A percentile compares a stretch with the other conserved stretches of the same genome.
Evolutionary conservation across 768 basidiomycete species (phyloP).

Genomic region (Agaricus blazei): DNA sequence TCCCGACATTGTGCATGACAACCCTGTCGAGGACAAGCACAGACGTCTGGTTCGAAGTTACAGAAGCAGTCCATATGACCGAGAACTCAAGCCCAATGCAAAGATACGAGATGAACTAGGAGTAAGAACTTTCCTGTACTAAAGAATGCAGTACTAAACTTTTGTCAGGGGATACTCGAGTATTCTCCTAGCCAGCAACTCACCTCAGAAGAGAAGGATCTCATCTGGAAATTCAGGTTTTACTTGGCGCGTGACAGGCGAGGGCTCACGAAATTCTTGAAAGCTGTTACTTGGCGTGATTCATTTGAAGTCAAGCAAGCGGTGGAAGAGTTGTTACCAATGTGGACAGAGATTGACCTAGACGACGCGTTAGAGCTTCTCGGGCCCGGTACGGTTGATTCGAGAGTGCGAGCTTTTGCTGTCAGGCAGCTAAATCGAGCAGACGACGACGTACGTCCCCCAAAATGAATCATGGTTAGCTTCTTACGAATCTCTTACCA

Average conservation of each 20-base stretch:
- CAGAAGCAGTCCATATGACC: constrained; percentile 88
- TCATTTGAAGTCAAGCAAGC: constrained; percentile 96
- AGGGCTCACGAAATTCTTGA: constrained; percentile 95
- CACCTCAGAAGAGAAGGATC: constrained; percentile 89
- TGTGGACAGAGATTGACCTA: constrained; percentile 96
- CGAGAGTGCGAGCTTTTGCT: constrained; percentile 89
- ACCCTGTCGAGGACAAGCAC: constrained; percentile 97
- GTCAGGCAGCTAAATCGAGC: constrained; percentile 87
- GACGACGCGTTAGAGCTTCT: constrained; percentile 95
- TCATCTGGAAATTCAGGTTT: constrained; percentile 99
- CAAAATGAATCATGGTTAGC: background rate
- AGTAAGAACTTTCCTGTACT: constrained; percentile 36
- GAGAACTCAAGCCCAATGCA: constrained; percentile 95
- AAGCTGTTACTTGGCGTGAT: constrained; percentile 97
- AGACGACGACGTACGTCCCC: constrained; percentile 66
- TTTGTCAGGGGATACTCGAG: constrained; percentile 72
- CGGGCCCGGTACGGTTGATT: constrained; percentile 86
- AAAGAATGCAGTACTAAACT: background rate
- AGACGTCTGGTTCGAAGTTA: constrained; percentile 92
- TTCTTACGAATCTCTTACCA: constrained; percentile 6
- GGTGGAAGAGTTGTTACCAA: constrained; percentile 89
- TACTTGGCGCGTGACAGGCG: constrained; percentile 90
- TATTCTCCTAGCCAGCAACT: constrained; percentile 88
- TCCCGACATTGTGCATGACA: constrained; percentile 87
- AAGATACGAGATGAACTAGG: constrained; percentile 91